phyloP scores from a whole-genome alignment of 1,139 yeast species.

The Geotrichum citri-aurantii region DNA sequence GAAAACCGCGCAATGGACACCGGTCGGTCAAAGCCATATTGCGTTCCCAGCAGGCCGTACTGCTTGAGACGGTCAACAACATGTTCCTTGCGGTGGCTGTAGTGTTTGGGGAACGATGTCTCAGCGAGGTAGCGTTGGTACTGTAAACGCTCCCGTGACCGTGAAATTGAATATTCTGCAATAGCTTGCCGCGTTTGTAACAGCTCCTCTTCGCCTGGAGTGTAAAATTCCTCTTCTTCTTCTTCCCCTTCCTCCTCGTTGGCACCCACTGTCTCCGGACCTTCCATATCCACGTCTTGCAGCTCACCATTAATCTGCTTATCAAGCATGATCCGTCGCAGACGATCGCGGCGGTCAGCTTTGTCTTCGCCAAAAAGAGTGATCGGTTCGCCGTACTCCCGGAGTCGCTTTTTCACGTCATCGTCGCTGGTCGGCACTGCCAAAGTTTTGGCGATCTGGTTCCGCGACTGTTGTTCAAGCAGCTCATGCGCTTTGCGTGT shows the following conservation, averaged over 20 bases:
- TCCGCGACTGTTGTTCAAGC: conserved; percentile 26
- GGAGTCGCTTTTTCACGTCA: conserved; percentile 48
- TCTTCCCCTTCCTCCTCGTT: conserved; percentile 41
- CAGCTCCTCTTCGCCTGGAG: conserved; percentile 66
- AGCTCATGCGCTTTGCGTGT: conserved; percentile 24
- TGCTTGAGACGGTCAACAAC: conserved; percentile 36
- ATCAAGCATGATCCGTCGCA: conserved; percentile 40
- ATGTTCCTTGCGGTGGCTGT: conserved; percentile 45
- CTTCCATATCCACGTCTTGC: conserved; percentile 26
- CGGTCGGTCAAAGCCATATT: conserved; percentile 62
- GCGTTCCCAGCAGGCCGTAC: conserved; percentile 59
- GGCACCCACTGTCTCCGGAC: conserved; percentile 30
- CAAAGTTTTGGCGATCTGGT: conserved; percentile 26
- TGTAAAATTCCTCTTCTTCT: conserved; percentile 74
- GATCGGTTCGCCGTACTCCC: conserved; percentile 54
- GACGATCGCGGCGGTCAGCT: conserved; percentile 55
- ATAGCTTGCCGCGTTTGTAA: conserved; percentile 50
- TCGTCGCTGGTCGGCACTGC: conserved; percentile 59
- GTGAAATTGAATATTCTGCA: conserved; percentile 46
- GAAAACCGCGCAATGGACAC: conserved; percentile 55
- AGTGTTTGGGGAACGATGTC: conserved; percentile 30
- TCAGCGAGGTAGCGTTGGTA: conserved; percentile 30
- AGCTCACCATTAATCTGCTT: conserved; percentile 23
- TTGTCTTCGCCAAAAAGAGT: conserved; percentile 56
- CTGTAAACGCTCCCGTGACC: conserved; percentile 43